phyloP scores from a whole-genome alignment of 2,329 filamentous ascomycete species.

The Pestalotiopsis sp. region DNA sequence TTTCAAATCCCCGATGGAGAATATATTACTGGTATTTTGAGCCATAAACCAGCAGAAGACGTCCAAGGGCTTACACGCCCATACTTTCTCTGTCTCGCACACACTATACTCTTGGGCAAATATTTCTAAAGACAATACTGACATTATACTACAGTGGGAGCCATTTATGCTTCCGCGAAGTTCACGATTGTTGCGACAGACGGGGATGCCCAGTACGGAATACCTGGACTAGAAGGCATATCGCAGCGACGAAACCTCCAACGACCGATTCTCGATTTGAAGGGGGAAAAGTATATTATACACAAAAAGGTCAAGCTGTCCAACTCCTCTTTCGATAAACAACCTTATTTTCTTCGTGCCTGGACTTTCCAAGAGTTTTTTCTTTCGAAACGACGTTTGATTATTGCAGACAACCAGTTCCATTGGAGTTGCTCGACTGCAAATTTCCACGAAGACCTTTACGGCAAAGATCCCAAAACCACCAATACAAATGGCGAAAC shows the following conservation, averaged over 20 bases:
- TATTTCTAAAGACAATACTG: not conserved
- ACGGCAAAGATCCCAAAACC: not conserved
- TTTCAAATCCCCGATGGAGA: no score
- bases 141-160: not conserved
- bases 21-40: no score
- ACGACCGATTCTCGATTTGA: not conserved
- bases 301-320: not conserved
- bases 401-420: not conserved
- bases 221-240: not conserved
- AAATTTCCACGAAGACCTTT: not conserved
- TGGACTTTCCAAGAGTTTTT: conserved; percentile 12
- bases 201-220: conserved; percentile 5
- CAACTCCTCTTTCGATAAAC: no score
- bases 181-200: conserved; percentile 7
- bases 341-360: conserved; percentile 3
- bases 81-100: no score
- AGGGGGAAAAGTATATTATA: not conserved
- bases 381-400: not conserved
- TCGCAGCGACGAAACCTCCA: not conserved
- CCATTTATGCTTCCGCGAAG: conserved; percentile 12
- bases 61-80: no score
- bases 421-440: not conserved
- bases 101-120: not conserved
- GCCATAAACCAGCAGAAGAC: no score
- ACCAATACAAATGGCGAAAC: not conserved